Evolutionary conservation across 306 rosid genomes (phyloP).

Genomic region (Fragaria ananassa): DNA sequence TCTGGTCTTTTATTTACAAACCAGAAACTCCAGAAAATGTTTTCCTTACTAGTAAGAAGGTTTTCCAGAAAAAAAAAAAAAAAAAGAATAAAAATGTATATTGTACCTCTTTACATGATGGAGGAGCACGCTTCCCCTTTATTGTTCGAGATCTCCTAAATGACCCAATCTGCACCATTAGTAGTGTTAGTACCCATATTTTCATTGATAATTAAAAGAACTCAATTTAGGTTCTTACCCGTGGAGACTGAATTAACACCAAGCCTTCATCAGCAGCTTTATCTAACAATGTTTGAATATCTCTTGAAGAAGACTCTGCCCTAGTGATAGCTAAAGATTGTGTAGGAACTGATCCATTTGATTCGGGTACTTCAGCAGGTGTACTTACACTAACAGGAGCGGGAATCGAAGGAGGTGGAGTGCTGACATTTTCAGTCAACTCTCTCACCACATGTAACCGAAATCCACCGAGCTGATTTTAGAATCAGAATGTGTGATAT

Average conservation of each 20-base stretch:
- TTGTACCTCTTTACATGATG: constrained; percentile 76
- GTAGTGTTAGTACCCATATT: constrained; percentile 31
- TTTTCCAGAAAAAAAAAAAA: no score
- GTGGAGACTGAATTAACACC: constrained; percentile 69
- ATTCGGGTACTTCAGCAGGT: constrained; percentile 34
- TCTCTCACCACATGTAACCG: constrained; percentile 55
- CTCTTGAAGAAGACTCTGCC: constrained; percentile 38
- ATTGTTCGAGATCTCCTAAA: constrained; percentile 79
- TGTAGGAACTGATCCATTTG: constrained; percentile 47
- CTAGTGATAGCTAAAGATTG: constrained; percentile 55
- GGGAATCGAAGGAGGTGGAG: constrained; percentile 39
- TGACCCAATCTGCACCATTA: constrained; percentile 72
- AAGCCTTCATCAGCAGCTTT: constrained; percentile 84
- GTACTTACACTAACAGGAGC: constrained; percentile 37
- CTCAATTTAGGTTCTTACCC: constrained; percentile 39
- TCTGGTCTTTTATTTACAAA: not conserved
- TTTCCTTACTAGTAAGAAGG: constrained; percentile 8
- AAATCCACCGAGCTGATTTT: constrained; percentile 68
- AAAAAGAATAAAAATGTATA: no score
- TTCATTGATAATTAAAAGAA: constrained; percentile 1
- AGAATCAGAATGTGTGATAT: constrained; percentile 22
- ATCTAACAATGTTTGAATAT: constrained; percentile 49
- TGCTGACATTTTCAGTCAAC: constrained; percentile 29
- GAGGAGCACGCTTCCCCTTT: constrained; percentile 77
- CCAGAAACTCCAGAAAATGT: not conserved